Conservation (phyloP, 495 filamentous ascomycete genomes). For the Bathelium albidoporum region DNA sequence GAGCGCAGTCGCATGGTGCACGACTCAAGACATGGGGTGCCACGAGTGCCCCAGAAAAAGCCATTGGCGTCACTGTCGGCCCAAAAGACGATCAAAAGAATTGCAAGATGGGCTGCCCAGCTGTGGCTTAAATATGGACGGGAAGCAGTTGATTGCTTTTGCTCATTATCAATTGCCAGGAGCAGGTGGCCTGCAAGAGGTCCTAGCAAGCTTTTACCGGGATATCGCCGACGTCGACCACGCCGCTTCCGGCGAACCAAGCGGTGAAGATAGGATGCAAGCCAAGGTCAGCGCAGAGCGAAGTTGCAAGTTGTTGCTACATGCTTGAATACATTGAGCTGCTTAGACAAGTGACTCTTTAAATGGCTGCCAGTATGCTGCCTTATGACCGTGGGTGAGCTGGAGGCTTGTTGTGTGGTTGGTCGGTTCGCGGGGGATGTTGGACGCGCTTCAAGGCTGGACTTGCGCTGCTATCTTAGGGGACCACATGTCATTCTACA, state of each 20-base stretch:
- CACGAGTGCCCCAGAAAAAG: not conserved
- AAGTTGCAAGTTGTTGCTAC: not conserved
- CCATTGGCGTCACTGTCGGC: not conserved
- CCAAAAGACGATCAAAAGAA: not conserved
- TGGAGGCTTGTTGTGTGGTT: not conserved
- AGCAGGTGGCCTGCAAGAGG: not conserved
- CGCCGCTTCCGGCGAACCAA: not conserved
- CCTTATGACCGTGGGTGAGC: not conserved
- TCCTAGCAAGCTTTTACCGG: not conserved
- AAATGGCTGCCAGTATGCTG: not conserved
- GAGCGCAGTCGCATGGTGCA: not conserved
- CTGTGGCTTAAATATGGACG: not conserved
- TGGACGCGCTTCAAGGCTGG: not conserved
- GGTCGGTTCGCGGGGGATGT: not conserved
- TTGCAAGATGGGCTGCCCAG: not conserved
- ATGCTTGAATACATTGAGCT: not conserved
- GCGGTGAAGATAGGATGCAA: not conserved
- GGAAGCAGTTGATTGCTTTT: not conserved
- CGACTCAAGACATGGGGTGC: not conserved
- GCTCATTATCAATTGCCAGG: not conserved
- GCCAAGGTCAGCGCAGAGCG: not conserved
- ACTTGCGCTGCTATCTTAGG: not conserved
- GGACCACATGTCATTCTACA: not conserved
- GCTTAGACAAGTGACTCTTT: not conserved
- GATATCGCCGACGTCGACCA: not conserved